Conservation (phyloP, 345 rosid species). For the Eucalyptus regnans region DNA sequence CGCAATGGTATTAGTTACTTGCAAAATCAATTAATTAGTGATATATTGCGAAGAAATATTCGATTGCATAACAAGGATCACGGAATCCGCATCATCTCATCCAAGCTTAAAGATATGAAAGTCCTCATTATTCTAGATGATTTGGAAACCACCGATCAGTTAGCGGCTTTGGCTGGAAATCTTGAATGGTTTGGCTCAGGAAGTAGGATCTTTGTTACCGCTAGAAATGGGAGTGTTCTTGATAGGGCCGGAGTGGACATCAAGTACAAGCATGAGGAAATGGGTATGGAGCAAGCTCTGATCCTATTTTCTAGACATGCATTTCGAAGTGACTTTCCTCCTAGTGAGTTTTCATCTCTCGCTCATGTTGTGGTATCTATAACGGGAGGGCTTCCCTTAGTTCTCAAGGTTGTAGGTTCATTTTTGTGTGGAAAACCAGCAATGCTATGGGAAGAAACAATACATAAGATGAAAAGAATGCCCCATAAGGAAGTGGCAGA, state of each 20-base stretch:
- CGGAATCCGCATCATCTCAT: neutral
- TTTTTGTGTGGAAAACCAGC: neutral
- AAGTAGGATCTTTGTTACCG: neutral
- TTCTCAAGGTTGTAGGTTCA: neutral
- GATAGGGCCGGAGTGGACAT: neutral
- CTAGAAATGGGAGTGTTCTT: neutral
- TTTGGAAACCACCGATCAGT: neutral
- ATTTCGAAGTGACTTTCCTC: neutral
- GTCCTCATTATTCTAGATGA: neutral
- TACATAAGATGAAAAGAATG: rapidly evolving
- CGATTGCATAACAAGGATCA: neutral
- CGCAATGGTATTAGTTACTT: neutral
- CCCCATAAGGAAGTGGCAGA: rapidly evolving
- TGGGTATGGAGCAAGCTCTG: neutral
- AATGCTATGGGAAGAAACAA: neutral
- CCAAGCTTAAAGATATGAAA: neutral
- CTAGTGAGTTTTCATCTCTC: neutral
- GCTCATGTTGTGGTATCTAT: neutral
- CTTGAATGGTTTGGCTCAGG: neutral
- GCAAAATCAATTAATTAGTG: neutral
- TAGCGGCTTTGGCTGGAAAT: neutral
- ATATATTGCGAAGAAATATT: neutral
- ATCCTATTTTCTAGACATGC: neutral
- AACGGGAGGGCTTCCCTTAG: neutral
- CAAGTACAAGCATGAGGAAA: neutral